Conservation (phyloP, 352 stramenopile genomes). For the Stramenopiles sp. region DNA sequence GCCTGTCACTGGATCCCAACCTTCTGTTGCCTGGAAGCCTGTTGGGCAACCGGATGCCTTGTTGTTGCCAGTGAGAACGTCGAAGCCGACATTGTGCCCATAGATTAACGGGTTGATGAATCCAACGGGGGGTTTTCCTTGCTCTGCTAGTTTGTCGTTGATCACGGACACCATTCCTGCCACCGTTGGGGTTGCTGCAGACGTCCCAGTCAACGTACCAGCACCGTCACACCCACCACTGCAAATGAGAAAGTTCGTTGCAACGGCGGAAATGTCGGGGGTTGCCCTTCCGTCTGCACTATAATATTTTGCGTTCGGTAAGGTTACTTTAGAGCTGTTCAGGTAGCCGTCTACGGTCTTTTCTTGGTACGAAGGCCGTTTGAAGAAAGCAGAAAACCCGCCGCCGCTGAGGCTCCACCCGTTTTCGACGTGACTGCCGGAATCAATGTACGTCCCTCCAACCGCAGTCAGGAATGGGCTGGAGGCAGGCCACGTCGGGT, state of each 20-base stretch:
- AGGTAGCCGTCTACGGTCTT: conserved; percentile 42
- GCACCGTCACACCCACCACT: conserved; percentile 21
- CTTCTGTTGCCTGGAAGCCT: conserved; percentile 48
- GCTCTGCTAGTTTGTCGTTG: conserved; percentile 43
- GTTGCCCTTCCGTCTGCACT: conserved; percentile 55
- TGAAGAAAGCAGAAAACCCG: conserved; percentile 58
- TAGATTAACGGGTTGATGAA: conserved; percentile 65
- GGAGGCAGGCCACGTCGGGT: conserved; percentile 26
- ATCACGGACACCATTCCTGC: conserved; percentile 60
- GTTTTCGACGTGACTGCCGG: conserved; percentile 17
- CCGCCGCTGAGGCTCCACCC: conserved; percentile 28
- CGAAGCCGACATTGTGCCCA: conserved; percentile 37
- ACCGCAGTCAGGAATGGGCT: conserved; percentile 70
- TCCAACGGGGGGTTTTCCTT: conserved; percentile 46
- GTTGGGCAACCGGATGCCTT: conserved; percentile 32
- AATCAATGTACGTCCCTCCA: conserved; percentile 49
- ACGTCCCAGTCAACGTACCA: conserved; percentile 33
- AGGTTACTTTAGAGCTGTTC: conserved; percentile 27
- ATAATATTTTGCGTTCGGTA: conserved; percentile 37
- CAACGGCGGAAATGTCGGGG: conserved; percentile 56
- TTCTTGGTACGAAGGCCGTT: conserved; percentile 45
- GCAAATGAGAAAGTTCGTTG: conserved; percentile 37
- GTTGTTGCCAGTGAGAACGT: conserved; percentile 61
- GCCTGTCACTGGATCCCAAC: conserved; percentile 63
- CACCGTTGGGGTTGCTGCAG: conserved; percentile 51